Base-by-base conservation (phyloP, 192 early-diverging fungal species). In the Coemansia sp. region DNA sequence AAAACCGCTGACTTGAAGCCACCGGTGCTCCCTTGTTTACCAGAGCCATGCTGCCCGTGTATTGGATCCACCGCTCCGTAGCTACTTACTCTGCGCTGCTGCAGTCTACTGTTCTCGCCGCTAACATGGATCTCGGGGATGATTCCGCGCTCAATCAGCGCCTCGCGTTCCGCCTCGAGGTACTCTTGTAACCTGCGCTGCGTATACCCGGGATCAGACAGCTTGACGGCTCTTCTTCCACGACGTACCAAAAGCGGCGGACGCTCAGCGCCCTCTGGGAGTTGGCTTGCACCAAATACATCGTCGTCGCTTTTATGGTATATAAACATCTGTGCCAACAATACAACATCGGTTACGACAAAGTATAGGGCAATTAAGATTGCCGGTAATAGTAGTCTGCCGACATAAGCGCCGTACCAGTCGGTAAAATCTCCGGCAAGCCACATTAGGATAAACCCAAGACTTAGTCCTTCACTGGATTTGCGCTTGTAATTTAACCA, bases 341-440 rank as follows among this genome's bases (percentile, higher is more conserved):
- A 64, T 1, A 78, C 57, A 25, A 86, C 73, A 58, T 91, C 88
- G 5, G 84, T 80, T 25, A 86, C 50, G 5, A 86, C 81, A 67
- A 87, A 91, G 65, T 86, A 91, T 34, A 87, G 49, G 17, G 83
- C 81, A 14, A 91, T 77, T 14, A 84, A 50, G 41, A 92, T 85
- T 60, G 87, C 60, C 14, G 71, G 64, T 24, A 67, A 36, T 30
- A 67, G 56, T 22, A 74, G 60, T 5, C 64, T 54, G 17, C 64
- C 64, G 17, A 74, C 48, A 32, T 74, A 74, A 8, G 64, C 64
- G 56, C 71, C 71, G 48, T 51, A 67, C 64, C 63, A 74, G 64
- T 74, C 64, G 36, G 60, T 55, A 41, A 74, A 67, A 27, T 74
- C 71, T 9, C 71, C 71, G 0, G 71, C 71, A 14, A 74, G 59